A percentile compares a stretch with the other conserved stretches of the same genome.
These are phyloP conservation scores for Colletotrichum filicis DNA, from an alignment of 2,329 filamentous ascomycete genomes.

Conservation along the genomic window DNA sequence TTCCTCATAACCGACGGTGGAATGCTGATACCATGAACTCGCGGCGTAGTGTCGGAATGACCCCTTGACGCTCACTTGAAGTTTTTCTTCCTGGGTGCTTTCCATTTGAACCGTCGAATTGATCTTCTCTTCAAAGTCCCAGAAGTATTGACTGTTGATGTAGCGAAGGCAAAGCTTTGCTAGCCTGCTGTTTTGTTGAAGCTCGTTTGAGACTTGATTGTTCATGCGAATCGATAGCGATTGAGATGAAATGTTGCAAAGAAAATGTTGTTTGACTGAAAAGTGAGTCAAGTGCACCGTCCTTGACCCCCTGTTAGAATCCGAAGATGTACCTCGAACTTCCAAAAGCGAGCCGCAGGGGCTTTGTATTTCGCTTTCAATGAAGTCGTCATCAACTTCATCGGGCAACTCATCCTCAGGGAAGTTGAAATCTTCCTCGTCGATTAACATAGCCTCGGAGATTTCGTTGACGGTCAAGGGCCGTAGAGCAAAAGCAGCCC, in stretches of 20 bases:
- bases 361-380: constrained; percentile 41
- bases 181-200: neutral
- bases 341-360: constrained; percentile 46
- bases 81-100: too few species aligned
- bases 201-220: neutral
- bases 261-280: constrained; percentile 36
- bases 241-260: constrained; percentile 17
- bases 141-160: neutral
- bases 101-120: too few species aligned
- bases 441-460: constrained; percentile 39
- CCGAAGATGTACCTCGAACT: neutral
- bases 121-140: too few species aligned
- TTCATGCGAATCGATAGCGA: neutral
- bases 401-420: constrained; percentile 41
- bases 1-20: neutral
- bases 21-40: constrained; percentile 10
- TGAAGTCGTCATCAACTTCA: constrained; percentile 41
- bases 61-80: too few species aligned
- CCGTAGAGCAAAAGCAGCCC: constrained; percentile 39
- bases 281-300: constrained; percentile 39
- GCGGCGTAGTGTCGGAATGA: constrained; percentile 27
- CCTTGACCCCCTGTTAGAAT: rapidly evolving
- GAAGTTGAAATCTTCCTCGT: constrained; percentile 36
- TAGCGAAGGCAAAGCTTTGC: constrained; percentile 13
- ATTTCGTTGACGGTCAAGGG: constrained; percentile 40